A percentile compares a stretch with the other conserved stretches of the same genome.
phyloP scores from a whole-genome alignment of 306 rosid species.

The Cercis canadensis region DNA sequence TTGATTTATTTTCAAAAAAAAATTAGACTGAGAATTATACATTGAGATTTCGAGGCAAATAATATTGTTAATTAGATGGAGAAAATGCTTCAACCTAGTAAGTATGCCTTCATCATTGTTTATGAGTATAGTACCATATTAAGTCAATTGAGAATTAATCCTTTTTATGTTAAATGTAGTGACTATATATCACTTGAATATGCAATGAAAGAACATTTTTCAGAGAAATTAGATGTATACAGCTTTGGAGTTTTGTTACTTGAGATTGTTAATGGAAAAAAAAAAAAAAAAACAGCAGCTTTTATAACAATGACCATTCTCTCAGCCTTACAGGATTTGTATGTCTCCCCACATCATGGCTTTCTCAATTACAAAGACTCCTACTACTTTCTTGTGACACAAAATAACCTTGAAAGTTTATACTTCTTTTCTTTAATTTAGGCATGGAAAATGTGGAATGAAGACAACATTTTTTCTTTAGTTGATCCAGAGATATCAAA shows the following conservation, averaged over 20 bases:
- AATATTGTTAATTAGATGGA: slow-evolving; percentile 35
- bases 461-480: background rate
- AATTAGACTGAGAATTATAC: slow-evolving; percentile 35
- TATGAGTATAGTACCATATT: background rate
- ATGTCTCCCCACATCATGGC: no score
- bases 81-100: slow-evolving; percentile 27
- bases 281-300: slow-evolving; percentile 25
- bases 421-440: background rate
- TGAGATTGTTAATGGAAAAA: background rate
- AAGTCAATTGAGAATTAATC: background rate
- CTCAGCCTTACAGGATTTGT: no score
- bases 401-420: background rate
- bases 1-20: slow-evolving; percentile 40
- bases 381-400: background rate
- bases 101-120: background rate
- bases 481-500: no score
- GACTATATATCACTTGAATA: no score
- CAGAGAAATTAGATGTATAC: slow-evolving; percentile 41
- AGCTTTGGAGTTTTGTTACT: slow-evolving; percentile 41
- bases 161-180: no score
- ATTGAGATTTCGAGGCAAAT: slow-evolving; percentile 36
- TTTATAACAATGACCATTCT: no score
- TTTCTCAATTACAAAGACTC: fast-evolving
- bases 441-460: slow-evolving; percentile 48
- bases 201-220: slow-evolving; percentile 45